Conservation (phyloP, 1,284 basidiomycete genomes). For the Erythrobasidium hasegawianum region DNA sequence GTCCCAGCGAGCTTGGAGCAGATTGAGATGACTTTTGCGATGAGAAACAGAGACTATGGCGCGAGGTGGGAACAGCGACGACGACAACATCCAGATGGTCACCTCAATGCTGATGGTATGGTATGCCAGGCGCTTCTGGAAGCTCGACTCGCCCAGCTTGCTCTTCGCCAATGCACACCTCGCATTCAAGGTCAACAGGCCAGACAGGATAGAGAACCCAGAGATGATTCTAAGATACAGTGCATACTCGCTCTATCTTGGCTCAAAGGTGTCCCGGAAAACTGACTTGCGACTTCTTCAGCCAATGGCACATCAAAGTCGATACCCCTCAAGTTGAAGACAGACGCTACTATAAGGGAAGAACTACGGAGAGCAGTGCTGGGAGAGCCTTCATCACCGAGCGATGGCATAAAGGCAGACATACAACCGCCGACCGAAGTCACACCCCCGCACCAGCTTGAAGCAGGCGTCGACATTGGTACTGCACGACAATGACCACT, state of each 20-base stretch:
- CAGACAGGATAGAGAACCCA: constrained; percentile 21
- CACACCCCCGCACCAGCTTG: constrained; percentile 5
- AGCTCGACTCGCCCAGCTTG: constrained; percentile 14
- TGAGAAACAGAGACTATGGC: constrained; percentile 20
- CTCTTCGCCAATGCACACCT: constrained; percentile 22
- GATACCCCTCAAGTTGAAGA: constrained; percentile 19
- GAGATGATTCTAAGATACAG: constrained; percentile 17
- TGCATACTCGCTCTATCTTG: not conserved
- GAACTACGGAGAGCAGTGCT: not conserved
- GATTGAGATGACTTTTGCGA: constrained; percentile 28
- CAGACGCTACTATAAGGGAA: constrained; percentile 10
- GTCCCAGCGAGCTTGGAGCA: constrained; percentile 5
- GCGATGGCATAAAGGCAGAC: not conserved
- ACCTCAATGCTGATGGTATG: not conserved
- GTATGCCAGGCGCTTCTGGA: constrained; percentile 7
- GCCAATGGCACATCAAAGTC: constrained; percentile 13
- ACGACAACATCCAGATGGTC: not conserved
- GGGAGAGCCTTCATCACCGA: constrained; percentile 5
- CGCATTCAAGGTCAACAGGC: constrained; percentile 16
- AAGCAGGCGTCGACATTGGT: constrained; percentile 18
- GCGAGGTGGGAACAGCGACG: constrained; percentile 27
- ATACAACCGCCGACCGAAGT: not conserved
- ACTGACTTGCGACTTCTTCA: not conserved
- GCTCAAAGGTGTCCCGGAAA: not conserved
- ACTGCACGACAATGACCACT: constrained; percentile 20